Conservation (phyloP, 306 rosid species). For the Fagus sylvatica region DNA sequence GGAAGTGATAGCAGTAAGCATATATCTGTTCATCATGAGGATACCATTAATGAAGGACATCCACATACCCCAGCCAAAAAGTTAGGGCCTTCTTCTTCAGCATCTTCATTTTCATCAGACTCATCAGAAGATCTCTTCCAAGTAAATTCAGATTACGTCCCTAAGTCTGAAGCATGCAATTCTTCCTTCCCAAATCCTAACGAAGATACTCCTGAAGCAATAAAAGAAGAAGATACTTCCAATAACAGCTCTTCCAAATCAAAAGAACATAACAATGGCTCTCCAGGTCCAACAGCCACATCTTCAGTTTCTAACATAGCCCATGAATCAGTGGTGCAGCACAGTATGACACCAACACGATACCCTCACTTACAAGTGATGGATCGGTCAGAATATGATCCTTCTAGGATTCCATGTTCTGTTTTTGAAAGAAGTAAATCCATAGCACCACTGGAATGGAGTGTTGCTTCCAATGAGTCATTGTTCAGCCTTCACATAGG, state of each 20-base stretch:
- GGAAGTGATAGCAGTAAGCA: conserved; percentile 17
- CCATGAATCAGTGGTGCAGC: conserved; percentile 21
- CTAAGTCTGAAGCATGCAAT: conserved; percentile 6
- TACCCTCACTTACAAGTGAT: conserved; percentile 65
- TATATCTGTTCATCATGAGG: conserved; percentile 16
- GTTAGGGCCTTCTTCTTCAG: conserved; percentile 24
- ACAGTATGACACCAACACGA: conserved; percentile 31
- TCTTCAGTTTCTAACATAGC: conserved; percentile 24
- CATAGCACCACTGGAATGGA: conserved; percentile 65
- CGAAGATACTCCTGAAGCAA: not conserved
- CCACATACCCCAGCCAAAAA: conserved; percentile 14
- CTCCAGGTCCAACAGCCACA: conserved; percentile 27
- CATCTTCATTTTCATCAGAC: conserved; percentile 37
- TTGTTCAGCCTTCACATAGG: conserved; percentile 80
- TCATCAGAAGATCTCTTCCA: conserved; percentile 29
- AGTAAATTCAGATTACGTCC: conserved; percentile 14
- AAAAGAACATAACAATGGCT: conserved; percentile 21
- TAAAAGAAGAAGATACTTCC: conserved; percentile 32
- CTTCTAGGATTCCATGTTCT: conserved; percentile 64
- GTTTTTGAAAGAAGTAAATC: conserved; percentile 48
- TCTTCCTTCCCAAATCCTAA: conserved; percentile 4
- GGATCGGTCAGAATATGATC: conserved; percentile 63
- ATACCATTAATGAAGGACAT: conserved; percentile 12
- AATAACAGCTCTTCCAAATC: conserved; percentile 30
- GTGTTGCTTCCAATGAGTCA: conserved; percentile 78